Percentiles rank a stretch among this genome's conserved stretches.
Conservation (phyloP, 1,284 basidiomycete species). For the Melanopsichium pennsylvanicum region DNA sequence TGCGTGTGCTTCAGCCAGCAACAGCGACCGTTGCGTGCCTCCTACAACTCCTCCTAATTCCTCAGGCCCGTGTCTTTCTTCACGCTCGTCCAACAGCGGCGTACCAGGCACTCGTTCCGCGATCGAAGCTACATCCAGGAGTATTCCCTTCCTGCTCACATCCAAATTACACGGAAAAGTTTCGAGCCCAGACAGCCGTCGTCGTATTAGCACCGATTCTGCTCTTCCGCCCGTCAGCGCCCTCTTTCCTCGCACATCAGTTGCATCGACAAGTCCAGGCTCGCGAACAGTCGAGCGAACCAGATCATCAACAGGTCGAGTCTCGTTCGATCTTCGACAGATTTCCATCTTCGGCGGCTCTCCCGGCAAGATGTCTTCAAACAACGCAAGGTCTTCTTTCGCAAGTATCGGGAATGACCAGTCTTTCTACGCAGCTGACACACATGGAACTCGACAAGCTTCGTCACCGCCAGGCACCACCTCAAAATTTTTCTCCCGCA, state of each 20-base stretch:
- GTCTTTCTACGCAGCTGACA: slow-evolving; percentile 1
- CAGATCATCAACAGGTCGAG: neutral
- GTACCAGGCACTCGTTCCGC: neutral
- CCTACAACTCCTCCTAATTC: slow-evolving; percentile 25
- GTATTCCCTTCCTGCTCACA: slow-evolving; percentile 12
- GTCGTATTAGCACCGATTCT: slow-evolving; percentile 21
- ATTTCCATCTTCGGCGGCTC: slow-evolving; percentile 9
- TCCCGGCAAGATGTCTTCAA: slow-evolving; percentile 19
- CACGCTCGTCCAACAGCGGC: slow-evolving; percentile 12
- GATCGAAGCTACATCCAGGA: neutral
- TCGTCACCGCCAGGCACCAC: slow-evolving; percentile 9
- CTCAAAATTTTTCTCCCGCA: slow-evolving; percentile 37
- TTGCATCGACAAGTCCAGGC: neutral
- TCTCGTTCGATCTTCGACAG: slow-evolving; percentile 29
- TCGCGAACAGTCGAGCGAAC: slow-evolving; percentile 1
- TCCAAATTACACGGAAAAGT: slow-evolving; percentile 13
- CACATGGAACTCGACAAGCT: slow-evolving; percentile 2
- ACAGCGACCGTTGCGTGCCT: neutral
- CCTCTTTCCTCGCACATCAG: slow-evolving; percentile 1
- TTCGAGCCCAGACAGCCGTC: slow-evolving; percentile 15
- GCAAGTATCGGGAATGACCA: slow-evolving; percentile 18
- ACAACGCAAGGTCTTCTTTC: slow-evolving; percentile 5
- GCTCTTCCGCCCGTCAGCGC: neutral
- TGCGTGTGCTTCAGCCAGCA: neutral
- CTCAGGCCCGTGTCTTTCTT: slow-evolving; percentile 14